A percentile compares a stretch with the other conserved stretches of the same genome.
Evolutionary conservation across 352 stramenopile genomes (phyloP).

Genomic region (Thraustochytrium sp.): DNA sequence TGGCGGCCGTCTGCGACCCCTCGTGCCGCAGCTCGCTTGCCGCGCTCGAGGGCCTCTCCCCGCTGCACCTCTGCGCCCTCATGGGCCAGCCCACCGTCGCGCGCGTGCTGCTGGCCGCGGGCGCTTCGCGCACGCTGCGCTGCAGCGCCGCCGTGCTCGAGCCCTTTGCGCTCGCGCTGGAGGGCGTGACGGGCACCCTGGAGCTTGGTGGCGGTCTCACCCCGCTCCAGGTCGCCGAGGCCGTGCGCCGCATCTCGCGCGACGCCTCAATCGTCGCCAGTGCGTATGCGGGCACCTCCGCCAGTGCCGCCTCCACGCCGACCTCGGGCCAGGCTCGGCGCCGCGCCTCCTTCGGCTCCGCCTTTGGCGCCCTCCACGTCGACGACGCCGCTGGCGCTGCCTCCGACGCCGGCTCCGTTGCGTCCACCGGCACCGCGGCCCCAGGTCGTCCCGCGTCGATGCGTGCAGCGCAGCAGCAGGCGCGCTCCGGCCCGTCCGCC

Average conservation of each 20-base stretch:
- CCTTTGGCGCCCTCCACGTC: too few relatives aligned
- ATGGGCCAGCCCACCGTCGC: conserved; percentile 27
- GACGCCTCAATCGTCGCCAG: background rate
- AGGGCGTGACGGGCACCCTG: too few relatives aligned
- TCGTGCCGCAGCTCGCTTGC: conserved; percentile 8
- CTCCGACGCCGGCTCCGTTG: too few relatives aligned
- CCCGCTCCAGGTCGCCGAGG: background rate
- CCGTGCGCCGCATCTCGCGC: background rate
- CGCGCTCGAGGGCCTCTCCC: conserved; percentile 5
- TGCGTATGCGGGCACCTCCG: too few relatives aligned
- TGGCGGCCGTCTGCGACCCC: background rate
- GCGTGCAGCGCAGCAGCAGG: too few relatives aligned
- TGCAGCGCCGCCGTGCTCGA: background rate
- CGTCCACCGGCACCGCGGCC: too few relatives aligned
- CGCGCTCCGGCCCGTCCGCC: background rate
- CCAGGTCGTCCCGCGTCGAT: too few relatives aligned
- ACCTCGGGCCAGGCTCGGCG: too few relatives aligned
- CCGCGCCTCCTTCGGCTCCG: too few relatives aligned
- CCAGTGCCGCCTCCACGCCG: too few relatives aligned
- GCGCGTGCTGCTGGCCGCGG: conserved; percentile 11
- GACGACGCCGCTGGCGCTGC: too few relatives aligned
- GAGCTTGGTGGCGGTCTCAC: background rate
- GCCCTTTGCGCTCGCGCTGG: background rate
- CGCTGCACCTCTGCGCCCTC: conserved; percentile 15
- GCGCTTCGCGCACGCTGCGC: background rate